Base-by-base conservation (phyloP, 2,329 filamentous ascomycete genomes). In the Epichloe elymi region DNA sequence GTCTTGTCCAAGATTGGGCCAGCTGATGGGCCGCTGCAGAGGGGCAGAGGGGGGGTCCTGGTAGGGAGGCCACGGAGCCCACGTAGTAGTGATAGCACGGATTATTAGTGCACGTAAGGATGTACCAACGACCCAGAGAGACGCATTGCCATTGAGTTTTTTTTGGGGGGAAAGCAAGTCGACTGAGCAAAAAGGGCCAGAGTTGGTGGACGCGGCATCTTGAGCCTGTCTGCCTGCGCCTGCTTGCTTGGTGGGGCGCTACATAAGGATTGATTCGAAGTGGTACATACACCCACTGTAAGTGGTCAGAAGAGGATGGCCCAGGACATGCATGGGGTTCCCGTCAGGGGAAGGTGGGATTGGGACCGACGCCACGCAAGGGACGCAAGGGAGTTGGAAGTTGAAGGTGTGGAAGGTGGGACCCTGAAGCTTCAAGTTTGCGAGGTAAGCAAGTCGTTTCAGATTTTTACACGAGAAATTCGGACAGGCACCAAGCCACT, bases 261-360 rank as follows among this genome's bases (percentile, higher is more conserved):
- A 19, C 19, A 19, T 19, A 17, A 30, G 26, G 26, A 30, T 30
- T 30, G 26, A 4, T 30, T 30, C 23, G 6, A 26, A 26, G 23
- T 26, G 26, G 26, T 8, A 26, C 6, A 2, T 26, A 26, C 23
- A 26, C 20, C 20, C 20, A 20, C 20, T 20, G 20, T 26, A 6
- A 26, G 26, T 26, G 23, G 26, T 26, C 26, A 26, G 26, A 26
- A 26, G 26, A 26, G 26, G 11, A 38, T 20, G 48, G 35, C 14
- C 12, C 26, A 26, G 26, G 4, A 37, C 37, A 38, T 47, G 39
- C 30, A 46, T 26, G 26, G 47, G 15, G 30, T 36, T 47, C 48
- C 35, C 44, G 48, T 45, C 48, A 48, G 48, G 48, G 51, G 51
- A 33, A 46, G 30, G 33, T 33, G 51, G 47, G 26, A 45, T 23